A percentile compares a stretch with the other conserved stretches of the same genome.
These are phyloP conservation scores for Curvularia sp. DNA, from an alignment of 2,329 filamentous ascomycete species.

Conservation along the genomic window DNA sequence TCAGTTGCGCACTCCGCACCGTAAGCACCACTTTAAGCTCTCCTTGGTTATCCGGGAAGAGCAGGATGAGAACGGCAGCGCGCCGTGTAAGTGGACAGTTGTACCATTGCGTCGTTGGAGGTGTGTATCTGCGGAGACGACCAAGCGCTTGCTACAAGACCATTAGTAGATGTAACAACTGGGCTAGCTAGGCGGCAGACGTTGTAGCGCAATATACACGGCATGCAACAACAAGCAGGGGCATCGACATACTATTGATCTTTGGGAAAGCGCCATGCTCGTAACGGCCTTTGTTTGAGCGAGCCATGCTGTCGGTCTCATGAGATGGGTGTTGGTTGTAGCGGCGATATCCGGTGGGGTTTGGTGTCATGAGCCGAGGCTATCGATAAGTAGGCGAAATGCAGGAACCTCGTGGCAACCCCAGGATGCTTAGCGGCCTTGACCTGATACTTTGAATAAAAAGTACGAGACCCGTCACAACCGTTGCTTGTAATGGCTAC, in stretches of 20 bases:
- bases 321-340: slow-evolving; percentile 18
- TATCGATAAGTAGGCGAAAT: slow-evolving; percentile 24
- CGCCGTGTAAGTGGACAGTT: slow-evolving; percentile 68
- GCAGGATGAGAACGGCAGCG: slow-evolving; percentile 84
- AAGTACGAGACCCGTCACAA: background rate
- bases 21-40: slow-evolving; percentile 74
- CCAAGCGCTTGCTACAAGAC: slow-evolving; percentile 58
- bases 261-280: slow-evolving; percentile 44
- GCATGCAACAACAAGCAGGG: background rate
- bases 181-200: background rate
- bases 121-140: slow-evolving; percentile 62
- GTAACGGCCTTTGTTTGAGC: slow-evolving; percentile 36
- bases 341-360: slow-evolving; percentile 29
- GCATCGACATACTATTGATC: slow-evolving; percentile 34
- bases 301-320: slow-evolving; percentile 43
- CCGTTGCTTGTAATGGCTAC: background rate
- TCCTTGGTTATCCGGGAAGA: slow-evolving; percentile 84
- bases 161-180: slow-evolving; percentile 17
- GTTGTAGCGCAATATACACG: background rate
- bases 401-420: slow-evolving; percentile 12
- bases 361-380: slow-evolving; percentile 36
- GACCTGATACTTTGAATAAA: background rate
- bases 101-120: slow-evolving; percentile 65
- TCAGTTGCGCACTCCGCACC: slow-evolving; percentile 65
- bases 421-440: slow-evolving; percentile 2